Evolutionary conservation across 164 flowering plant species (phyloP).

Genomic region (Chimonanthus salicifolius): DNA sequence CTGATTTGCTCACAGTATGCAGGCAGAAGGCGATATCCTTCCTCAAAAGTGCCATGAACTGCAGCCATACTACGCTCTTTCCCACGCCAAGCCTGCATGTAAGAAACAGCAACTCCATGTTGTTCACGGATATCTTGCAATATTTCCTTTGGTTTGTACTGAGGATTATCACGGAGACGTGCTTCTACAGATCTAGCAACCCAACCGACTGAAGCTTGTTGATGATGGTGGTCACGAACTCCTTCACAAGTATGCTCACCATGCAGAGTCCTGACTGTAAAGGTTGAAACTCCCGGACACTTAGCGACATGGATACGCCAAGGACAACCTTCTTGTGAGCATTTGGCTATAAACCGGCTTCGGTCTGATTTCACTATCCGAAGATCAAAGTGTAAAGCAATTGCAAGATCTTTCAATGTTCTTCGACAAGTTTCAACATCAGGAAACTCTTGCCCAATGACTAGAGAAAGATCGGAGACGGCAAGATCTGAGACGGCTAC

Average conservation of each 20-base stretch:
- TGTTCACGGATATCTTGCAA: conserved; percentile 79
- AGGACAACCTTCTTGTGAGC: conserved; percentile 95
- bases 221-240: conserved; percentile 83
- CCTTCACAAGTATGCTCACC: conserved; percentile 96
- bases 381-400: conserved; percentile 89
- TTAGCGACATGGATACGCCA: conserved; percentile 98
- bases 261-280: conserved; percentile 76
- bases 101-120: conserved; percentile 97
- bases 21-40: conserved; percentile 55
- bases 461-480: conserved; percentile 33
- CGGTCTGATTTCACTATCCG: conserved; percentile 98
- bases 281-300: conserved; percentile 79
- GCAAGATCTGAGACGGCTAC: conserved; percentile 11
- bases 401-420: conserved; percentile 76
- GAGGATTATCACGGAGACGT: conserved; percentile 83
- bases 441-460: conserved; percentile 87
- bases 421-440: conserved; percentile 73
- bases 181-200: conserved; percentile 96
- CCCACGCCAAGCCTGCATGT: conserved; percentile 99
- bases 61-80: conserved; percentile 99
- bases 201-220: conserved; percentile 98
- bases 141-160: conserved; percentile 91
- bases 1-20: conserved; percentile 57
- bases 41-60: conserved; percentile 66
- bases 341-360: conserved; percentile 90